phyloP scores from a whole-genome alignment of 305 asterid genomes.

The Rubia peregrina region DNA sequence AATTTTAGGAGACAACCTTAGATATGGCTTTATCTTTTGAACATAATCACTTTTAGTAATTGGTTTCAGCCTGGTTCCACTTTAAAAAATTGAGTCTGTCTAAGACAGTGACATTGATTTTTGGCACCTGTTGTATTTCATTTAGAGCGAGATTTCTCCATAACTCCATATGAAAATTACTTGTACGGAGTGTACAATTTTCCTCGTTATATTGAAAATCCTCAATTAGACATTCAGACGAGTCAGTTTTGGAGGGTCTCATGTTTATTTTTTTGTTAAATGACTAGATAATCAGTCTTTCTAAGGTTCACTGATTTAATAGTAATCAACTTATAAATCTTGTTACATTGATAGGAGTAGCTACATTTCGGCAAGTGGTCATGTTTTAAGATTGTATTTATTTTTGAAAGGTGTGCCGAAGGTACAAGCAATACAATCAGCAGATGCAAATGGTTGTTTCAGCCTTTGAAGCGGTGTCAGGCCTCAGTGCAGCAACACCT shows the following conservation, averaged over 20 bases:
- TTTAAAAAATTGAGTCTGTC: not conserved
- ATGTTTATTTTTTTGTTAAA: not conserved
- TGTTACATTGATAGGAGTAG: not conserved
- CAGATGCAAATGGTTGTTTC: conserved; percentile 88
- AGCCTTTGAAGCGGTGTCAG: conserved; percentile 71
- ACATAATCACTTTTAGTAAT: not conserved
- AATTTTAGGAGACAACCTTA: not conserved
- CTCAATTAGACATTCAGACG: not conserved
- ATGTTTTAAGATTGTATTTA: not conserved
- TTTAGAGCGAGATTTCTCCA: not conserved
- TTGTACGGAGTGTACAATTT: too few species aligned
- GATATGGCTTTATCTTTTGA: not conserved
- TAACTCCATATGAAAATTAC: not conserved
- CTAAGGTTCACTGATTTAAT: not conserved
- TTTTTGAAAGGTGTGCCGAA: conserved; percentile 48
- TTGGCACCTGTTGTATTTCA: not conserved
- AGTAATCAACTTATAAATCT: not conserved
- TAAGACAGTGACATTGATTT: not conserved
- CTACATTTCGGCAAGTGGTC: not conserved
- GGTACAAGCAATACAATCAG: conserved; percentile 67
- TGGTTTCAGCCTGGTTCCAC: not conserved
- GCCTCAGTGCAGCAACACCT: conserved; percentile 69
- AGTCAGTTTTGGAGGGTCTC: not conserved
- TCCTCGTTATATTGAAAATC: not conserved
- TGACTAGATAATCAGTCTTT: not conserved